A percentile compares a stretch with the other conserved stretches of the same genome.
phyloP scores from a whole-genome alignment of 257 asterid genomes.

The Nemophila menziesii region DNA sequence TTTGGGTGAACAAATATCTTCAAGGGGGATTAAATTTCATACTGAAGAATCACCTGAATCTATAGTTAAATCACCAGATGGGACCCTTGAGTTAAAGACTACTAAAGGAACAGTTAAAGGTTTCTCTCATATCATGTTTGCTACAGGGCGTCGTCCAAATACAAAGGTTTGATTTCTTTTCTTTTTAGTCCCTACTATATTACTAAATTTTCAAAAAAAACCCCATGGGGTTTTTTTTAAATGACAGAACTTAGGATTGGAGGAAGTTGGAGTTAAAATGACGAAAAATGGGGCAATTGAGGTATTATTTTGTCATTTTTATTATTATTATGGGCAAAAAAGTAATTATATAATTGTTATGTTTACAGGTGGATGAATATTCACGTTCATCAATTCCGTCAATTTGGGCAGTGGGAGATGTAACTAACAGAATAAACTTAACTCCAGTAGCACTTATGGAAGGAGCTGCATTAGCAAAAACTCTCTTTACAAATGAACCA shows the following conservation, averaged over 20 bases:
- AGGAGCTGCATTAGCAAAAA: slow-evolving; percentile 94
- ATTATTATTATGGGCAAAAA: background rate
- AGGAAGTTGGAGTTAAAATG: slow-evolving; percentile 72
- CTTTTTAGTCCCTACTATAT: background rate
- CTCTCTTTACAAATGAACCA: slow-evolving; percentile 67
- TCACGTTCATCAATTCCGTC: slow-evolving; percentile 92
- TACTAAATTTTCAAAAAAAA: too few species aligned
- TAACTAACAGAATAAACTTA: slow-evolving; percentile 85
- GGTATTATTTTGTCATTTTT: slow-evolving; percentile 26
- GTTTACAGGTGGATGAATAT: slow-evolving; percentile 71
- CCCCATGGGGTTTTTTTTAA: too few species aligned
- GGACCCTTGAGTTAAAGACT: slow-evolving; percentile 65
- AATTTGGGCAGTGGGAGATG: slow-evolving; percentile 99
- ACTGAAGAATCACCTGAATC: slow-evolving; percentile 77
- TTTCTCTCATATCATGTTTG: slow-evolving; percentile 89
- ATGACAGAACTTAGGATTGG: slow-evolving; percentile 84
- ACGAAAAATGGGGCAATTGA: slow-evolving; percentile 73
- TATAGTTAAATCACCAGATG: slow-evolving; percentile 66
- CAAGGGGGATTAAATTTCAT: slow-evolving; percentile 79
- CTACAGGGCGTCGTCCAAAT: slow-evolving; percentile 84
- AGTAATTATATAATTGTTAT: slow-evolving; percentile 3
- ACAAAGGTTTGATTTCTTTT: slow-evolving; percentile 51
- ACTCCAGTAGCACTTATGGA: slow-evolving; percentile 99
- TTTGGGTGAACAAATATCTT: slow-evolving; percentile 82
- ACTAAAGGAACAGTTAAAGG: slow-evolving; percentile 78